Evolutionary conservation across 2,329 filamentous ascomycete genomes (phyloP).

Genomic region (Epichloe hybrida): DNA sequence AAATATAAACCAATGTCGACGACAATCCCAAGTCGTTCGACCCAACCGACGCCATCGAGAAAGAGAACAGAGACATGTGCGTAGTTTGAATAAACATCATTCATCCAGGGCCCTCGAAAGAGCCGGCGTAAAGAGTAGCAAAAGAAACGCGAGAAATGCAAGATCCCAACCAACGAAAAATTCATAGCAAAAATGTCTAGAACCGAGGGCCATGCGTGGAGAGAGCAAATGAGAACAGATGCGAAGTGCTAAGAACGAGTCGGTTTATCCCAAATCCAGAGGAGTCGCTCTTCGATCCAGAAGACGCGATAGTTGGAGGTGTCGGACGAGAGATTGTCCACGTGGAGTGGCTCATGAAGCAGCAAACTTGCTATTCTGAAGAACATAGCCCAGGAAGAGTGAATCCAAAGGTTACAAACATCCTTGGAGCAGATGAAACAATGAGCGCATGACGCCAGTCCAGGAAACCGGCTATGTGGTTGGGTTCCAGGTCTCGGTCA

Average conservation of each 20-base stretch:
- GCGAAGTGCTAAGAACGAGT: constrained; percentile 1
- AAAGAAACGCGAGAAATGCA: not conserved
- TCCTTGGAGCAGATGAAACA: constrained; percentile 13
- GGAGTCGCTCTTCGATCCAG: constrained; percentile 4
- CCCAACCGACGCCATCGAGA: constrained; percentile 16
- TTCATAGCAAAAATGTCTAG: constrained; percentile 5
- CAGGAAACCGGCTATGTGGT: constrained; percentile 10
- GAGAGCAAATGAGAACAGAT: not conserved
- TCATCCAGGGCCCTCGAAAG: constrained; percentile 17
- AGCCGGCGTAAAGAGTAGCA: not conserved
- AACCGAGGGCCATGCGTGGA: not conserved
- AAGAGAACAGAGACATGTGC: not conserved
- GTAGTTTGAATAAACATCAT: constrained; percentile 16
- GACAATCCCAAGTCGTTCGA: not conserved
- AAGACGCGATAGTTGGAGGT: constrained; percentile 8
- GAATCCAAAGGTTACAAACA: constrained; percentile 8
- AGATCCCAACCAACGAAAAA: constrained; percentile 13
- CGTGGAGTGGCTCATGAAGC: constrained; percentile 10
- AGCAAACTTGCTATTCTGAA: constrained; percentile 18
- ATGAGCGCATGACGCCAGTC: constrained; percentile 14
- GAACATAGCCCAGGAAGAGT: constrained; percentile 13
- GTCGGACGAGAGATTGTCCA: constrained; percentile 17
- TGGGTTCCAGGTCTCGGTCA: constrained; percentile 15
- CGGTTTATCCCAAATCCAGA: constrained; percentile 4
- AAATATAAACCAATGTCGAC: constrained; percentile 3